Base-by-base conservation (phyloP, 2,329 filamentous ascomycete species). In the Lachnellula subtilissima region DNA sequence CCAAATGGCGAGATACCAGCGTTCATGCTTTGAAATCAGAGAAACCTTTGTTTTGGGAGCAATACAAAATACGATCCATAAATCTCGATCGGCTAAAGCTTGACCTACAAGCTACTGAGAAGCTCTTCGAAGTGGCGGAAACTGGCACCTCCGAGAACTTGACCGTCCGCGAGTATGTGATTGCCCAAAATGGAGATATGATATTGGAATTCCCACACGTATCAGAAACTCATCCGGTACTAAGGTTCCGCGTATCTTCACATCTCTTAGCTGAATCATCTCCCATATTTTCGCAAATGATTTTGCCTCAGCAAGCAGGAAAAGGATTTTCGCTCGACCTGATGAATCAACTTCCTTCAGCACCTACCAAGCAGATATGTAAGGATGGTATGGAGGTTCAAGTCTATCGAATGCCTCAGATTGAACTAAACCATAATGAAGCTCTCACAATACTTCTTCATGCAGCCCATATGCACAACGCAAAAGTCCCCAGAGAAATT, bases 361-460 rank as follows among this genome's bases (percentile, higher is more conserved):
- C 59, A 67, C 70, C 63, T 67, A 6, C 63, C 67, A 69, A 64
- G 23, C 73, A 75, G 51, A 64, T 69, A 14, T 78, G 72, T 58
- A 68, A 71, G 35, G 76, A 80, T 51, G 76, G 76, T 0, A 70
- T 71, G 6, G 73, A 76, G 58, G 74, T 74, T 1, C 75, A 69
- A 59, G 61, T 81, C 1, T 81, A 79, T 58, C 74, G 76, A 11
- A 81, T 82, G 79, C 77, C 78, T 2, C 78, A 81, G 61, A 64
- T 72, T 28, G 78, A 81, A 59, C 58, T 72, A 5, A 78, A 81
- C 52, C 67, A 64, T 2, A 54, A 75, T 2, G 64, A 69, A 2
- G 70, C 75, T 0, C 64, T 82, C 11, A 74, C 76, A 56, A 75
- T 76, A 1, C 59, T 82, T 0, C 67, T 82, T 2, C 74, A 80